A percentile compares a stretch with the other conserved stretches of the same genome.
These are phyloP conservation scores for Brassica hybrid DNA, from an alignment of 441 rosid genomes.

Conservation along the genomic window DNA sequence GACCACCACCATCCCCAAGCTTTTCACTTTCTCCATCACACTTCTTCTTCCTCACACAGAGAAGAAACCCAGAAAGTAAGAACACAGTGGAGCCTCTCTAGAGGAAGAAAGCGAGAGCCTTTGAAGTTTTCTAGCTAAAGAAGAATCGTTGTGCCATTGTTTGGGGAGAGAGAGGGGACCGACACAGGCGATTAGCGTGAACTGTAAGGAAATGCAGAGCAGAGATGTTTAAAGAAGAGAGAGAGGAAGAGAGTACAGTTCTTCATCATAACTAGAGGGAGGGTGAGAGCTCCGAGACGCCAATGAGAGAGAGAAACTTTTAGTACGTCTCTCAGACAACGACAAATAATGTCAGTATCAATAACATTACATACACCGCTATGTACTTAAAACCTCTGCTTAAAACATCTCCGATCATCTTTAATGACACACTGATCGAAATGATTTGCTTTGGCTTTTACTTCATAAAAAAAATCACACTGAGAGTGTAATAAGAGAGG, in stretches of 20 bases:
- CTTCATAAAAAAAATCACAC: background rate
- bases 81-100: too few species aligned
- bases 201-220: constrained; percentile 59
- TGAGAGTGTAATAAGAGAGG: too few species aligned
- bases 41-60: background rate
- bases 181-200: constrained; percentile 87
- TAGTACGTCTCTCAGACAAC: constrained; percentile 31
- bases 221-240: constrained; percentile 63
- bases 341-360: constrained; percentile 44
- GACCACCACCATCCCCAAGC: constrained; percentile 27
- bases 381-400: constrained; percentile 7
- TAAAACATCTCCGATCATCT: constrained; percentile 20
- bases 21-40: constrained; percentile 20
- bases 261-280: too few species aligned
- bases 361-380: constrained; percentile 13
- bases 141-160: constrained; percentile 35
- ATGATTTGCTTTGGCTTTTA: constrained; percentile 22
- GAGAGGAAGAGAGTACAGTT: too few species aligned
- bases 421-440: constrained; percentile 27
- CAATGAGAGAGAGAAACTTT: constrained; percentile 40
- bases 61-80: background rate
- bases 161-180: constrained; percentile 20
- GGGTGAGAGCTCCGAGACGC: constrained; percentile 24
- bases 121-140: constrained; percentile 22
- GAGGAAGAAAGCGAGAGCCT: background rate